Base-by-base conservation (phyloP, 2,329 filamentous ascomycete species). In the Trichophyton verrucosum region DNA sequence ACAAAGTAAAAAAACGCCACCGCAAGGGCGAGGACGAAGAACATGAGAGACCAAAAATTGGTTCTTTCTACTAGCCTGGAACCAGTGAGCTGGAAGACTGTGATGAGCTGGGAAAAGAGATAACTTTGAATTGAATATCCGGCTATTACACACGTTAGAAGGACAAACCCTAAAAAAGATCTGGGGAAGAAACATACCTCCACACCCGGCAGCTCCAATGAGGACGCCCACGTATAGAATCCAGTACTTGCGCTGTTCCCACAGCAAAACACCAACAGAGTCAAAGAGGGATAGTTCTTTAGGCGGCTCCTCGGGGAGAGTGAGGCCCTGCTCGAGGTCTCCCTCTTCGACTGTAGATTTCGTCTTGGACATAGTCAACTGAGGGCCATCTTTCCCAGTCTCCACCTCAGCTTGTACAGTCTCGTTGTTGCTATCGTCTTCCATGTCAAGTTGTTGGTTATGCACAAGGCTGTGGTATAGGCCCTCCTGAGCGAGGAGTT, bases 391-490 rank as follows among this genome's bases (percentile, higher is more conserved):
- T 5, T 60, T 60, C 15, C 49, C 57, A 40, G 60, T 7, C n/a
- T 58, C 49, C 27, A 64, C 61, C 8, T 67, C 68, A 13, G 72
- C 65, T 13, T 65, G 64, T 44, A 5, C 40, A 20, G 40, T 5
- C 13, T 44, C 7, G 4, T n/a, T 17, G 7, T 44, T 44, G 40
- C 4, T 15, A 17, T 44, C 40, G 8, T 61, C 13, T n/a, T 58
- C 49, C 38, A 66, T 62, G 9, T 68, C 68, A 15, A 73, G 66
- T 17, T 65, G 64, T 51, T 72, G 71, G 6, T 76, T 79, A 3
- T 79, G 76, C 1, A 91, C 87, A 3, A 91, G 80, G 1, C 80
- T 80, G 42, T 80, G 80, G 67, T 92, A 92, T 17, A 87, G 78
- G 0, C 87, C 78, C 38, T 75, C 77, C 3, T 83, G 73, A 2